Conservation (phyloP, 1,284 basidiomycete species). For the Lignosus rhinocerotis region DNA sequence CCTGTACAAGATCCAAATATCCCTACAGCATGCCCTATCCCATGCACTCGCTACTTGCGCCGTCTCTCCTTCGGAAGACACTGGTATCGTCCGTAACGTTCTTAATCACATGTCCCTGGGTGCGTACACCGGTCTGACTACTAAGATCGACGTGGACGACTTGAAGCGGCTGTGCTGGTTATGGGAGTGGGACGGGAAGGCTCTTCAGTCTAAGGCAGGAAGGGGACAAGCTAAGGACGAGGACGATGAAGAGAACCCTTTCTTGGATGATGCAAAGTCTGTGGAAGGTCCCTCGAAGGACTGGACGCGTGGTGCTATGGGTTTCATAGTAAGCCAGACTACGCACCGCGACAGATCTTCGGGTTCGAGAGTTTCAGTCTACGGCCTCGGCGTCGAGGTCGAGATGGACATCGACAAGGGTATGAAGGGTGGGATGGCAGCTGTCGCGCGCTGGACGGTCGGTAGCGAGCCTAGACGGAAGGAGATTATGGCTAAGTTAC, state of each 20-base stretch:
- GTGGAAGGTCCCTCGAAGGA: conserved; percentile 48
- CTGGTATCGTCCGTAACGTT: conserved; percentile 74
- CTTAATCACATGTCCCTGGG: conserved; percentile 71
- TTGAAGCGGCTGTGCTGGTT: conserved; percentile 77
- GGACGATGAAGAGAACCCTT: conserved; percentile 75
- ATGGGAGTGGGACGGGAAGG: conserved; percentile 80
- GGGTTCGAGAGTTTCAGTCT: conserved; percentile 71
- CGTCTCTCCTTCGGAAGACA: conserved; percentile 73
- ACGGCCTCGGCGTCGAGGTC: conserved; percentile 82
- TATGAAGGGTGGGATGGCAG: conserved; percentile 77
- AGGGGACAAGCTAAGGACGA: conserved; percentile 22
- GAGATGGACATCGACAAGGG: conserved; percentile 80
- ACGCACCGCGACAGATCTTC: conserved; percentile 66
- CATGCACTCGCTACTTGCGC: conserved; percentile 80
- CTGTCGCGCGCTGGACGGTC: conserved; percentile 81
- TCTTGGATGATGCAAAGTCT: conserved; percentile 47
- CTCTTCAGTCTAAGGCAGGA: conserved; percentile 30
- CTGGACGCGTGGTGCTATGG: conserved; percentile 78
- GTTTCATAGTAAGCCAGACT: conserved; percentile 67
- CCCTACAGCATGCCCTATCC: conserved; percentile 75
- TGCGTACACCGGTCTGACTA: conserved; percentile 66
- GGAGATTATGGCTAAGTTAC: conserved; percentile 58
- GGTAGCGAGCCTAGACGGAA: conserved; percentile 59
- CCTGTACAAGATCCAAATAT: conserved; percentile 60
- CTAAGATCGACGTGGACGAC: conserved; percentile 65